Base-by-base conservation (phyloP, 345 rosid genomes). In the Salix caprea region DNA sequence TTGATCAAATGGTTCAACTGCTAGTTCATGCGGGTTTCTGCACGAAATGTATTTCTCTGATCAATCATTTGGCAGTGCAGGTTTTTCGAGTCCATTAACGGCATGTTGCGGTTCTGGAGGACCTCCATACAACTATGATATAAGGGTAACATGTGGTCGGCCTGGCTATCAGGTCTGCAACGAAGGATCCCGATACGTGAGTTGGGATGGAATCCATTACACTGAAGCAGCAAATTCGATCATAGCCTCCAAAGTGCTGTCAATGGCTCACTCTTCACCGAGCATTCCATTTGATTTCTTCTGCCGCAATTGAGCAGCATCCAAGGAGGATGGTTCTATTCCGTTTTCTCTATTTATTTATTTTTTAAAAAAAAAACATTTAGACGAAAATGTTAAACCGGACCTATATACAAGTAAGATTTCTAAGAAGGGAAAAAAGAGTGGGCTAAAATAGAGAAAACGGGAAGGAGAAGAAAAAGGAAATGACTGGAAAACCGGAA, bases 91-190 rank as follows among this genome's bases (percentile, higher is more conserved):
- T 77, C 92, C 98, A 16, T 62, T 94, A 73, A 89, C 88, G 92
- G 91, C 98, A 0, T 94, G 98, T 65, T 94, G 98, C 19, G 97
- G 98, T 40, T 82, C 34, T n/a, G 97, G 98, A 74, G 97, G 97
- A 18, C 88, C 92, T 73, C 98, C 98, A 42, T 92, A 92, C 77
- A 92, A 94, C 64, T 94, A 89, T 84, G 75, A 94, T 61, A 84
- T 76, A 52, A 83, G 76, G 72, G 84, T 86, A 60, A 89, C 96
- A 2, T 94, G 98, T 79, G 92, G 97, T 2, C 74, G 84, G 16
- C 86, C 86, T 26, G 93, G 89, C 6, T 75, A 75, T 67, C 75
- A 76, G 15, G 85, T 79, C 13, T 94, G 97, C 50, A 52, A 61
- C 0, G 87, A 88, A 65, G 90, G 92, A 52, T 81, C 92, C 40